phyloP scores from a whole-genome alignment of 2,329 filamentous ascomycete genomes.

The Neopestalotiopsis rosae region DNA sequence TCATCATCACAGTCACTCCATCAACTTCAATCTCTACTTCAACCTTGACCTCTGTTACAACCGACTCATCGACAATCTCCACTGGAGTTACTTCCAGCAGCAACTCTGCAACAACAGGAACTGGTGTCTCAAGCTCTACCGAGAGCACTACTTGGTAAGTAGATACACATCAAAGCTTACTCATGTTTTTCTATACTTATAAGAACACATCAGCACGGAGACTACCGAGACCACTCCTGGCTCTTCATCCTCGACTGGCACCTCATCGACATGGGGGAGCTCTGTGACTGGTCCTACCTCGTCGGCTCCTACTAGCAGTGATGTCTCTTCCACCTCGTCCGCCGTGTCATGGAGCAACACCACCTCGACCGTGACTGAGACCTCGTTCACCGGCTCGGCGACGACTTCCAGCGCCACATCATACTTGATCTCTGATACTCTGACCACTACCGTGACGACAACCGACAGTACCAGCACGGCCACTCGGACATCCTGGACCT shows the following conservation, averaged over 20 bases:
- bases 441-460: neutral
- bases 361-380: neutral
- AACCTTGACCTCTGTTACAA: neutral
- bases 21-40: neutral
- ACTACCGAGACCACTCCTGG: neutral
- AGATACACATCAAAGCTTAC: neutral
- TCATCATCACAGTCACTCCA: neutral
- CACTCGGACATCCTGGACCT: constrained; percentile 5
- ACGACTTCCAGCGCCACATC: neutral
- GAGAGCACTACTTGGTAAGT: neutral
- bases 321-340: constrained; percentile 1
- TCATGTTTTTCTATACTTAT: neutral
- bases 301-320: neutral
- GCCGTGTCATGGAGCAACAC: neutral
- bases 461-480: constrained; percentile 4
- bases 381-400: neutral
- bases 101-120: constrained; percentile 11
- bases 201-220: neutral
- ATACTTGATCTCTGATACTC: neutral
- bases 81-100: constrained; percentile 1
- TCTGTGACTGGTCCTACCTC: neutral
- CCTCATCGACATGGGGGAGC: neutral
- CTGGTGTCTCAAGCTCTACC: neutral
- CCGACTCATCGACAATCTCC: neutral
- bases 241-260: neutral